Base-by-base conservation (phyloP, 768 basidiomycete species). In the Gymnopilus dilepis region DNA sequence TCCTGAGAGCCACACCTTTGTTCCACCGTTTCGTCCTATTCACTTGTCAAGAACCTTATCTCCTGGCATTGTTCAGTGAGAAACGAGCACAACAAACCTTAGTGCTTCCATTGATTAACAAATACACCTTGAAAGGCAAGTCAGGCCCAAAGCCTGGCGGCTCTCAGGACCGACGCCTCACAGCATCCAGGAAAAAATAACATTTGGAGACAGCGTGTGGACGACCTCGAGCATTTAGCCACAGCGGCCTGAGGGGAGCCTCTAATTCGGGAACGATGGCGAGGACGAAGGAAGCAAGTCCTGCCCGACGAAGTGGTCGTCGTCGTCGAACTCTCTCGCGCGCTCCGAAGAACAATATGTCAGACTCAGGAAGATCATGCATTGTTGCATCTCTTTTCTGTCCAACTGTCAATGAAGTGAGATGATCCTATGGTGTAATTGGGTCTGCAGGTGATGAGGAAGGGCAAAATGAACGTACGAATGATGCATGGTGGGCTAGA, bases 391-490 rank as follows among this genome's bases (percentile, higher is more conserved):
- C 52, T 37, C 37, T 38, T n/a, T 37, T 19, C 52, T 54, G 52
- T 54, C 52, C 52, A 54, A 54, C 37, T 54, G 52, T 54, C 52
- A 54, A 26, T 34, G 24, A 38, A 54, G 22, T 37, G 33, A 54
- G 52, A 54, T 40, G 52, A 38, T 26, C 6, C 31, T 37, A 54
- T 26, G 13, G 13, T 54, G 52, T 50, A 50, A 37, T 40, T 54
- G 22, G 37, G 26, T 37, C 34, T 37, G n/a, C n/a, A 54, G 33
- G 26, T 40, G 31, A 26, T 22, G 5, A 47, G 45, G 45, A 21
- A 22, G 21, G n/a, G 21, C 45, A 26, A 15, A 21, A 21, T 47
- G 45, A 22, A 47, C 30, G 47, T 50, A 7, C 9, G 28, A 50
- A 1, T 50, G 47, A 50, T 50, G 30, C 28, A 30, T 45, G 43